A percentile compares a stretch with the other conserved stretches of the same genome.
Conservation (phyloP, 2,329 filamentous ascomycete genomes). For the Beauveria pseudobassiana region DNA sequence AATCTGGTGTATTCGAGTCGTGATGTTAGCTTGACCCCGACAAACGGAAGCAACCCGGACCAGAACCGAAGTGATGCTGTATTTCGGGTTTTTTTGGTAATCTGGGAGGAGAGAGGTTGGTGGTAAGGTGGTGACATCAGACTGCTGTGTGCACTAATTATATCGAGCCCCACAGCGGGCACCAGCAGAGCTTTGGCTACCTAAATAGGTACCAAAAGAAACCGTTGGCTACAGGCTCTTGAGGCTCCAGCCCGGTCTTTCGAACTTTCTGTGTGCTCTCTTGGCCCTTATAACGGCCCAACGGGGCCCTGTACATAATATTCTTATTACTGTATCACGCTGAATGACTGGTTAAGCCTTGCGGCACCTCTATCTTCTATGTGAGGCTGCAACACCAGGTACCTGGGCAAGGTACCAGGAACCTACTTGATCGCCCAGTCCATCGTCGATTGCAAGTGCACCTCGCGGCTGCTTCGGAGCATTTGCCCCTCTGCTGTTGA, state of each 20-base stretch:
- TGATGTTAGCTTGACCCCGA: no score
- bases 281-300: background rate
- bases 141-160: background rate
- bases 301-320: background rate
- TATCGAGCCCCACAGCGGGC: background rate
- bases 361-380: no score
- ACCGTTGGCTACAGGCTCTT: no score
- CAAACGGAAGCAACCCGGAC: no score
- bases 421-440: no score
- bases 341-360: no score
- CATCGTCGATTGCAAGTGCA: constrained; percentile 3
- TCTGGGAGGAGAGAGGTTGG: background rate
- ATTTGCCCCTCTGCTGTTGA: constrained; percentile 5
- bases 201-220: background rate
- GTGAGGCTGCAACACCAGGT: background rate
- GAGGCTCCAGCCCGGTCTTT: background rate
- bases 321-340: no score
- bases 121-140: no score
- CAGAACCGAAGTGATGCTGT: background rate
- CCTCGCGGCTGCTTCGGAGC: constrained; percentile 3
- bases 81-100: background rate
- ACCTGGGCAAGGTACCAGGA: background rate
- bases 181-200: no score
- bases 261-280: no score
- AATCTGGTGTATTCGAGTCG: no score